Evolutionary conservation across 176 grass and related monocot genomes (phyloP).

Genomic region (Phoenix roebelenii): DNA sequence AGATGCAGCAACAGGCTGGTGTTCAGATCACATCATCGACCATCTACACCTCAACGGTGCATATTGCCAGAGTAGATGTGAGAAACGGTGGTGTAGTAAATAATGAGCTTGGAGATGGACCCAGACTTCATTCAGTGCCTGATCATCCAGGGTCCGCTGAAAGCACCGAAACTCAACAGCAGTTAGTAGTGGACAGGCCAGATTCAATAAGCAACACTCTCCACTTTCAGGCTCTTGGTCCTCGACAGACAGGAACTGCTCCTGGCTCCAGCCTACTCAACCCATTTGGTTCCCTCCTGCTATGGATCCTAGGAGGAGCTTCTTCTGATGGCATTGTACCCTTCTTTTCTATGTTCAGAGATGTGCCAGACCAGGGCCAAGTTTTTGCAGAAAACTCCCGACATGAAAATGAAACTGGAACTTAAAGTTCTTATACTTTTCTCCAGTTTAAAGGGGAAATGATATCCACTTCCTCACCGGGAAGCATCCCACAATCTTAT

Average conservation of each 20-base stretch:
- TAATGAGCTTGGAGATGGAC: conserved; percentile 20
- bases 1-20: conserved; percentile 70
- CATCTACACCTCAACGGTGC: conserved; percentile 84
- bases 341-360: conserved; percentile 88
- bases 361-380: conserved; percentile 65
- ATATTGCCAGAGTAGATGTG: conserved; percentile 82
- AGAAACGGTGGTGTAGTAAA: conserved; percentile 33
- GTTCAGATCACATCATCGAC: conserved; percentile 84
- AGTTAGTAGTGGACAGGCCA: conserved; percentile 9
- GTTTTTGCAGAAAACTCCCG: conserved; percentile 33
- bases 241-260: conserved; percentile 35
- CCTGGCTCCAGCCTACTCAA: conserved; percentile 38
- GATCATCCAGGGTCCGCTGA: conserved; percentile 24
- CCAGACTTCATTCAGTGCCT: conserved; percentile 13
- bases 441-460: no score
- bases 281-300: conserved; percentile 51
- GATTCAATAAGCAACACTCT: conserved; percentile 10
- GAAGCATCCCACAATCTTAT: background rate
- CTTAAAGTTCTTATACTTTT: conserved; percentile 15
- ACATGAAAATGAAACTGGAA: conserved; percentile 66
- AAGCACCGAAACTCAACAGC: conserved; percentile 27
- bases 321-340: conserved; percentile 85
- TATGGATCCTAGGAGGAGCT: conserved; percentile 66
- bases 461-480: background rate
- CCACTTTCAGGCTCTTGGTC: conserved; percentile 27